phyloP scores from a whole-genome alignment of 2,329 filamentous ascomycete species.

The Dactylonectria macrodidyma region DNA sequence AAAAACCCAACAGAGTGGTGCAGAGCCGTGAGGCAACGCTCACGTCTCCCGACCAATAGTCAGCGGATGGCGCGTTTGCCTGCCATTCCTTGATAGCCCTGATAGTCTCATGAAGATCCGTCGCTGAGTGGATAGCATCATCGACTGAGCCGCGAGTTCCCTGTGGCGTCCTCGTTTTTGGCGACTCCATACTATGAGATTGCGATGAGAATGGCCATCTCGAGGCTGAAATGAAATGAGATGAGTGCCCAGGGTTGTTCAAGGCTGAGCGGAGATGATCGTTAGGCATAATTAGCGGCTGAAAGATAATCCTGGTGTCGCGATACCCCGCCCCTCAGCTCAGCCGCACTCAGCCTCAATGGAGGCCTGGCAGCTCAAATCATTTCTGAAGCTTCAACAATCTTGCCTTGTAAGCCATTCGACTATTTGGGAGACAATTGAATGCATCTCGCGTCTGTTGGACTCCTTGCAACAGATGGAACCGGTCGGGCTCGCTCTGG shows the following conservation, averaged over 20 bases:
- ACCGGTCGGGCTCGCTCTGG: conserved; percentile 6
- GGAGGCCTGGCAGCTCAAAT: too few relatives aligned
- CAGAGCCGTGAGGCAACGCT: not conserved
- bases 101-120: not conserved
- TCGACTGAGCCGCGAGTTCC: not conserved
- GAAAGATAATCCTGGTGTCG: not conserved
- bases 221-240: too few relatives aligned
- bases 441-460: too few relatives aligned
- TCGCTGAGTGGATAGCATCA: not conserved
- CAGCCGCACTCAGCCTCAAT: not conserved
- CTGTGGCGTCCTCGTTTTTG: not conserved
- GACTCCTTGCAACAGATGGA: not conserved
- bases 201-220: not conserved
- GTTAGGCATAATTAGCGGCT: not conserved
- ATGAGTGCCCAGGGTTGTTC: not conserved
- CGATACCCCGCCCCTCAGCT: not conserved
- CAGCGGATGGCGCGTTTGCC: not conserved
- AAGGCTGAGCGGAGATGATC: not conserved
- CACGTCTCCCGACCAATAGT: not conserved
- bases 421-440: too few relatives aligned
- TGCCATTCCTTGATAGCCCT: not conserved
- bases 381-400: not conserved
- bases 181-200: not conserved
- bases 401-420: not conserved
- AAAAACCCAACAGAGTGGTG: not conserved